These are phyloP conservation scores for Boletus mariae DNA, from an alignment of 1,284 basidiomycete genomes.

Conservation along the genomic window DNA sequence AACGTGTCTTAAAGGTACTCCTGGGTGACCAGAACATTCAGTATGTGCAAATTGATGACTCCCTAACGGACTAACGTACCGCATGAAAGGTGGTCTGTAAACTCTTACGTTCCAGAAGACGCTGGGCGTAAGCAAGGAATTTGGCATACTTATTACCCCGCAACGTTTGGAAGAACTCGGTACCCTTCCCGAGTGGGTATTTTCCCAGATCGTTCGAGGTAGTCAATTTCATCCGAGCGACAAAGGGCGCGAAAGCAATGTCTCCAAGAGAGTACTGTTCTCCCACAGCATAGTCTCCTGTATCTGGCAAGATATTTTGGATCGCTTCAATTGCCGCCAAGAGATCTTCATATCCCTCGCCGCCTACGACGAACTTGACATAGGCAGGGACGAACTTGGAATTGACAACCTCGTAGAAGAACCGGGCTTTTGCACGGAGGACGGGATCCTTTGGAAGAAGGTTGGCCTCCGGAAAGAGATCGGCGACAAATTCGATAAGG, in stretches of 20 bases:
- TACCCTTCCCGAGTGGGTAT: constrained; percentile 30
- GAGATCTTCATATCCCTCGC: constrained; percentile 42
- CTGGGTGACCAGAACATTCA: constrained; percentile 3
- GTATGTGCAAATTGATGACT: background rate
- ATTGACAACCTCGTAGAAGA: constrained; percentile 40
- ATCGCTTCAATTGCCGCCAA: constrained; percentile 40
- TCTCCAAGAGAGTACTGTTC: constrained; percentile 40
- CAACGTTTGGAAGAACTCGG: constrained; percentile 25
- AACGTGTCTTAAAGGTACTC: constrained; percentile 9
- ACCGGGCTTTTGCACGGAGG: constrained; percentile 39
- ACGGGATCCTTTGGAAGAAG: constrained; percentile 44
- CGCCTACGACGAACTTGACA: constrained; percentile 36
- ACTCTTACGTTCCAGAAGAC: constrained; percentile 29
- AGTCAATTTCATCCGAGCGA: constrained; percentile 27
- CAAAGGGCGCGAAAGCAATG: constrained; percentile 34
- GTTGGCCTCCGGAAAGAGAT: constrained; percentile 39
- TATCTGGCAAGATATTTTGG: constrained; percentile 40
- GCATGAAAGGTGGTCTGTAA: constrained; percentile 30
- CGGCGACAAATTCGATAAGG: constrained; percentile 45
- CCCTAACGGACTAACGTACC: constrained; percentile 19
- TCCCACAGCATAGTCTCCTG: constrained; percentile 41
- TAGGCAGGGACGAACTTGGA: constrained; percentile 42
- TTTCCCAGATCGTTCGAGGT: constrained; percentile 32
- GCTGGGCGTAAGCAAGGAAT: constrained; percentile 30
- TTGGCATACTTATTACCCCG: constrained; percentile 26